Evolutionary conservation across 2,329 filamentous ascomycete species (phyloP).

Genomic region (Colletotrichum costaricense): DNA sequence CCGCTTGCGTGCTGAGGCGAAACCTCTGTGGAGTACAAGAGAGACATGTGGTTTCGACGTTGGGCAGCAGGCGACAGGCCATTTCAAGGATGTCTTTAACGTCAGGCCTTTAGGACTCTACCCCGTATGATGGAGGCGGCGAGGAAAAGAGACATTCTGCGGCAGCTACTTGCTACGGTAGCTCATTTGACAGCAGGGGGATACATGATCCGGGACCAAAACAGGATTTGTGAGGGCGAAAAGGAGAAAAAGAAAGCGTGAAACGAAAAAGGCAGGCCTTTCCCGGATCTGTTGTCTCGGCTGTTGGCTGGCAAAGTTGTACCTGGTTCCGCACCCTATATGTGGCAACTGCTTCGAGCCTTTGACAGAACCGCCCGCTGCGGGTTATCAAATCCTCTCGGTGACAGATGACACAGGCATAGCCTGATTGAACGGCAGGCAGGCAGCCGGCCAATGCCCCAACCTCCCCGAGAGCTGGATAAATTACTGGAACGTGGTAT

Average conservation of each 20-base stretch:
- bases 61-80: neutral
- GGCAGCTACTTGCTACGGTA: constrained; percentile 15
- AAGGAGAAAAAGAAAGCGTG: neutral
- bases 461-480: neutral
- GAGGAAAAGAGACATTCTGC: constrained; percentile 23
- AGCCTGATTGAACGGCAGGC: neutral
- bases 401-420: neutral
- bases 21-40: neutral
- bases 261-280: constrained; percentile 5
- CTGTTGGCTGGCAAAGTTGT: neutral
- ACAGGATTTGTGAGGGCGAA: neutral
- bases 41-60: neutral
- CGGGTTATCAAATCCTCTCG: neutral
- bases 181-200: neutral
- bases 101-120: neutral
- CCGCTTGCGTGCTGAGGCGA: neutral
- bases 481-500: neutral
- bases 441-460: neutral
- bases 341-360: neutral
- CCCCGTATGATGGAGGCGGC: neutral
- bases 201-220: neutral
- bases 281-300: neutral
- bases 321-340: neutral
- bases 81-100: neutral
- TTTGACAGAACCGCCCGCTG: neutral